These are phyloP conservation scores for Simmondsia chinensis DNA, from an alignment of 148 eudicot species.

Conservation along the genomic window DNA sequence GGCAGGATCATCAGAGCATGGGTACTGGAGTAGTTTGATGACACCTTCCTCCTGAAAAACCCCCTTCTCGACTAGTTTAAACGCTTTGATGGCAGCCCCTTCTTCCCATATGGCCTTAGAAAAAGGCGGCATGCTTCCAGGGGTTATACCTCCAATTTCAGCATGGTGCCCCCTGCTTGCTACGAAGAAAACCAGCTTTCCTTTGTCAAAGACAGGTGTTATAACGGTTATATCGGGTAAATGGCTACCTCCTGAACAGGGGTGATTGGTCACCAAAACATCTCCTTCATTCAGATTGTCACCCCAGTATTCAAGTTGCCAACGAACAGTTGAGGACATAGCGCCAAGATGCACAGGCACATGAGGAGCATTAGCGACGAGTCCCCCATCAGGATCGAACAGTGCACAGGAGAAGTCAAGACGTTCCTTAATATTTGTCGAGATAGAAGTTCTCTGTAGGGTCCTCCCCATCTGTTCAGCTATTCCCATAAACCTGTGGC, in stretches of 20 bases:
- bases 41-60: slow-evolving; percentile 89
- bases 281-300: slow-evolving; percentile 77
- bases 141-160: slow-evolving; percentile 96
- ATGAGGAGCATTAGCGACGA: slow-evolving; percentile 98
- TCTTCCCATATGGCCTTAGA: slow-evolving; percentile 94
- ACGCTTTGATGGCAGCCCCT: slow-evolving; percentile 98
- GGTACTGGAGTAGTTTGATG: slow-evolving; percentile 57
- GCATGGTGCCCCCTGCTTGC: slow-evolving; percentile 99
- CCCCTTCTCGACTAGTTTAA: slow-evolving; percentile 95
- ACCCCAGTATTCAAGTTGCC: slow-evolving; percentile 92
- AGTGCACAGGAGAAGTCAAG: slow-evolving; percentile 97
- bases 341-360: slow-evolving; percentile 99
- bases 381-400: slow-evolving; percentile 90
- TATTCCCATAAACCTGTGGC: slow-evolving; percentile 96
- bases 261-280: slow-evolving; percentile 89
- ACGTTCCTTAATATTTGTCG: slow-evolving; percentile 93
- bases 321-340: slow-evolving; percentile 90
- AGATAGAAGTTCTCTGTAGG: slow-evolving; percentile 90
- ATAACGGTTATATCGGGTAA: slow-evolving; percentile 92
- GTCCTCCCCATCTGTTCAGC: slow-evolving; percentile 99
- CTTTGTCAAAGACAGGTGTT: slow-evolving; percentile 79
- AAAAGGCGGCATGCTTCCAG: slow-evolving; percentile 99
- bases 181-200: slow-evolving; percentile 76
- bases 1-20: slow-evolving; percentile 46
- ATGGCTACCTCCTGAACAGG: slow-evolving; percentile 96